These are phyloP conservation scores for Canavalia gladiata DNA, from an alignment of 306 rosid species.

Conservation along the genomic window DNA sequence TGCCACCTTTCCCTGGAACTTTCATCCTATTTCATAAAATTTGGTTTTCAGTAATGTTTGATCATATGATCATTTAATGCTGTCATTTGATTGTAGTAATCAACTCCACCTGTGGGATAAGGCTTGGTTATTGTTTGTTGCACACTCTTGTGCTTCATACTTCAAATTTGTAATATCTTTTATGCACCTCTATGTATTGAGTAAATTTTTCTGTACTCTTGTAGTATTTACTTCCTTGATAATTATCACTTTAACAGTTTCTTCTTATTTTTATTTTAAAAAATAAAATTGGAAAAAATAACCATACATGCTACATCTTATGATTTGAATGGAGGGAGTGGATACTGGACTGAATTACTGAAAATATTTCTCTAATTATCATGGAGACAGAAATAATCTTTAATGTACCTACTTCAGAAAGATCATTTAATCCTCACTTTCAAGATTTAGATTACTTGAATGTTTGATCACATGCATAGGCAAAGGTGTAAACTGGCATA, in stretches of 20 bases:
- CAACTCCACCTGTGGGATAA: background rate
- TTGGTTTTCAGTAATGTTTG: background rate
- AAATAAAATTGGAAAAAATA: background rate
- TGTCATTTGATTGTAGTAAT: background rate
- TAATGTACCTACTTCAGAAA: slow-evolving; percentile 13
- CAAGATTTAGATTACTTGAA: slow-evolving; percentile 23
- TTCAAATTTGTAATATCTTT: background rate
- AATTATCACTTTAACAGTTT: background rate
- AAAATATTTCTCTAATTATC: background rate
- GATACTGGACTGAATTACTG: background rate
- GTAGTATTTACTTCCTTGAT: background rate
- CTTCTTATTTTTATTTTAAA: background rate
- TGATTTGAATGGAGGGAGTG: background rate
- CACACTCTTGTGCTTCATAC: background rate
- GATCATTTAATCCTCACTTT: slow-evolving; percentile 7
- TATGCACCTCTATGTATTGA: background rate
- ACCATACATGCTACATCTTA: background rate
- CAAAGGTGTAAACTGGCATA: background rate
- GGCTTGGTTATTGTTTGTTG: background rate
- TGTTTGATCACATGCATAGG: slow-evolving; percentile 38
- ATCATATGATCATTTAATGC: background rate
- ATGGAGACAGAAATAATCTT: slow-evolving; percentile 10
- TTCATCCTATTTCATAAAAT: background rate
- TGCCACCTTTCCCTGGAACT: slow-evolving; percentile 4
- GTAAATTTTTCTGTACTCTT: background rate